A percentile compares a stretch with the other conserved stretches of the same genome.
These are phyloP conservation scores for Phyllosticta citribraziliensis DNA, from an alignment of 2,329 filamentous ascomycete species.

Conservation along the genomic window DNA sequence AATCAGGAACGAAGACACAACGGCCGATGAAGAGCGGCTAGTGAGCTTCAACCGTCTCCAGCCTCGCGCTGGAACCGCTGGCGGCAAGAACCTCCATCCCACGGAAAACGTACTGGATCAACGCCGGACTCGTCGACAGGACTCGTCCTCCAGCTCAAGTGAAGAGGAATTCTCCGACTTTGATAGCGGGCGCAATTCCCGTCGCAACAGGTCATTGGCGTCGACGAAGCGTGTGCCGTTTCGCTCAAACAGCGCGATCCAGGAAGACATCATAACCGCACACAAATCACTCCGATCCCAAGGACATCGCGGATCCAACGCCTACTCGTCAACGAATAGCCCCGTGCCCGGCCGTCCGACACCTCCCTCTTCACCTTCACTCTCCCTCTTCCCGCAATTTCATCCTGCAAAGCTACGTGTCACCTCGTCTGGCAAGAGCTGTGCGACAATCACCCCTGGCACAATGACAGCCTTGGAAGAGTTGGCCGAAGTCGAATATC, in stretches of 20 bases:
- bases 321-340: constrained; percentile 24
- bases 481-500: constrained; percentile 77
- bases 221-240: constrained; percentile 29
- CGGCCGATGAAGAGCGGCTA: constrained; percentile 82
- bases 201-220: constrained; percentile 29
- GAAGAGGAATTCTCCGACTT: constrained; percentile 29
- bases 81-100: constrained; percentile 82
- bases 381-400: constrained; percentile 8
- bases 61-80: constrained; percentile 39
- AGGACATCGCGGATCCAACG: constrained; percentile 6
- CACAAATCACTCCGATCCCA: constrained; percentile 11
- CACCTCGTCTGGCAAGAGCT: constrained; percentile 44
- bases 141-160: constrained; percentile 19
- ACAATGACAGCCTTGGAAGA: constrained; percentile 92
- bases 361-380: constrained; percentile 27
- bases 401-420: constrained; percentile 34
- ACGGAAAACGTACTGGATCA: constrained; percentile 82
- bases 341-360: constrained; percentile 20
- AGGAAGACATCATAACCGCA: constrained; percentile 25
- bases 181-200: constrained; percentile 28
- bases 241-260: constrained; percentile 31
- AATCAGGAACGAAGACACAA: constrained; percentile 77
- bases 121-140: constrained; percentile 20
- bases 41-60: constrained; percentile 72
- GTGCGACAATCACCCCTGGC: constrained; percentile 54